These are phyloP conservation scores for Cephalotrichum gorgonifer DNA, from an alignment of 2,329 filamentous ascomycete species.

Conservation along the genomic window DNA sequence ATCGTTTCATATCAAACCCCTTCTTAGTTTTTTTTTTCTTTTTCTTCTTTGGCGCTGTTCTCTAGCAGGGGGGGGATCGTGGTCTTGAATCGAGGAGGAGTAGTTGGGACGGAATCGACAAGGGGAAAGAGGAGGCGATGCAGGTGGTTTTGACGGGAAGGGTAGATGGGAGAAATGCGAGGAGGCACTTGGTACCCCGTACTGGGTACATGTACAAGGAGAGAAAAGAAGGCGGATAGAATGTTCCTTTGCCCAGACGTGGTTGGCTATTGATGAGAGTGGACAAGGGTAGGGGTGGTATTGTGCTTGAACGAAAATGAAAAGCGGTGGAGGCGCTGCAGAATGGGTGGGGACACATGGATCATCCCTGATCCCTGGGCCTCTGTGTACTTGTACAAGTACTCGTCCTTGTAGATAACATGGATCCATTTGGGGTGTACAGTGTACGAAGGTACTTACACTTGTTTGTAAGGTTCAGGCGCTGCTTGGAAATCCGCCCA, in stretches of 20 bases:
- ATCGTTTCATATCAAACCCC: neutral
- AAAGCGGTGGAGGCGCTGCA: neutral
- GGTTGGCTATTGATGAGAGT: neutral
- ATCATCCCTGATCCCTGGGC: neutral
- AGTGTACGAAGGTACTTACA: too few species aligned
- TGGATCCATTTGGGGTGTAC: too few species aligned
- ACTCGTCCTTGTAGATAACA: too few species aligned
- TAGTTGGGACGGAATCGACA: neutral
- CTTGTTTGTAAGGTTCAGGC: too few species aligned
- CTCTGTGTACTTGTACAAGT: neutral
- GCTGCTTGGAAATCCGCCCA: too few species aligned
- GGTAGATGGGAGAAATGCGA: neutral
- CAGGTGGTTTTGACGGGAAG: conserved; percentile 3
- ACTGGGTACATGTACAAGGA: neutral
- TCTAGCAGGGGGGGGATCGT: neutral
- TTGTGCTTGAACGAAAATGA: neutral
- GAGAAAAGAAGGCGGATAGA: conserved; percentile 7
- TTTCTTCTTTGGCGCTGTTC: too few species aligned
- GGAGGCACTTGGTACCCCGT: too few species aligned
- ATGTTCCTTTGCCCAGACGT: conserved; percentile 5
- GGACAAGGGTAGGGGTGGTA: neutral
- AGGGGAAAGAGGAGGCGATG: neutral
- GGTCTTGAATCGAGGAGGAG: neutral
- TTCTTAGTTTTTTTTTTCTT: neutral
- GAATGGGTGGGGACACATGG: neutral